Conservation (phyloP, 176 grass and related monocot genomes). For the Eremochloa ophiuroides region DNA sequence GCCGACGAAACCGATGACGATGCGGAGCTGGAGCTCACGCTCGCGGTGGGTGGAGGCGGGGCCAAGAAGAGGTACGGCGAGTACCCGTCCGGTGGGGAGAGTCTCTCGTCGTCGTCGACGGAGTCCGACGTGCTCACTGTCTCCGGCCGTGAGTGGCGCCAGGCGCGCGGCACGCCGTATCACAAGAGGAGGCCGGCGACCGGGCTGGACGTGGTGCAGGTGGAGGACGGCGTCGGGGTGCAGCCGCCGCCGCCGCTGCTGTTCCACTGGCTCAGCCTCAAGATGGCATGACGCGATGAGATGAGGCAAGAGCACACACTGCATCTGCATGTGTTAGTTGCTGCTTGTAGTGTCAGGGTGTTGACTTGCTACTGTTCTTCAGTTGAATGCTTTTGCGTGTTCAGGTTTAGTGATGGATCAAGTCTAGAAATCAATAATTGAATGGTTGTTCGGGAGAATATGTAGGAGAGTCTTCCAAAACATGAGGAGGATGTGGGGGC, state of each 20-base stretch:
- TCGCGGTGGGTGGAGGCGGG: constrained; percentile 39
- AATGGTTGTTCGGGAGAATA: neutral
- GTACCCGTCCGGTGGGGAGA: constrained; percentile 38
- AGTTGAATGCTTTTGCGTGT: constrained; percentile 22
- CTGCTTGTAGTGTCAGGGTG: constrained; percentile 4
- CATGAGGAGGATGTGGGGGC: neutral
- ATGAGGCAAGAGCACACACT: neutral
- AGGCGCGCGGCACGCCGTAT: constrained; percentile 18
- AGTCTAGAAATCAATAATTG: constrained; percentile 33
- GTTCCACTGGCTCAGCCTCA: constrained; percentile 67
- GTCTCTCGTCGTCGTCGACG: constrained; percentile 67
- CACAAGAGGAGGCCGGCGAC: constrained; percentile 17
- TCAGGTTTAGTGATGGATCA: constrained; percentile 20
- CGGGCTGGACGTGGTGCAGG: constrained; percentile 29
- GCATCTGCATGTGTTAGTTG: neutral
- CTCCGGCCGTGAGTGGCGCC: constrained; percentile 36
- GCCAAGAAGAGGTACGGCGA: constrained; percentile 54
- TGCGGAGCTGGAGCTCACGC: constrained; percentile 60
- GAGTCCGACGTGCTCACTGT: constrained; percentile 43
- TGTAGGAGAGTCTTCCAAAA: constrained; percentile 7
- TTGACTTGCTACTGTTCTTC: constrained; percentile 15
- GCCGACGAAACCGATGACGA: constrained; percentile 41
- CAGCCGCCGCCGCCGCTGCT: constrained; percentile 43
- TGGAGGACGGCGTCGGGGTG: constrained; percentile 26
- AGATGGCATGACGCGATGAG: constrained; percentile 46